Evolutionary conservation across 2,329 filamentous ascomycete species (phyloP).

Genomic region (Colletotrichum sp.): DNA sequence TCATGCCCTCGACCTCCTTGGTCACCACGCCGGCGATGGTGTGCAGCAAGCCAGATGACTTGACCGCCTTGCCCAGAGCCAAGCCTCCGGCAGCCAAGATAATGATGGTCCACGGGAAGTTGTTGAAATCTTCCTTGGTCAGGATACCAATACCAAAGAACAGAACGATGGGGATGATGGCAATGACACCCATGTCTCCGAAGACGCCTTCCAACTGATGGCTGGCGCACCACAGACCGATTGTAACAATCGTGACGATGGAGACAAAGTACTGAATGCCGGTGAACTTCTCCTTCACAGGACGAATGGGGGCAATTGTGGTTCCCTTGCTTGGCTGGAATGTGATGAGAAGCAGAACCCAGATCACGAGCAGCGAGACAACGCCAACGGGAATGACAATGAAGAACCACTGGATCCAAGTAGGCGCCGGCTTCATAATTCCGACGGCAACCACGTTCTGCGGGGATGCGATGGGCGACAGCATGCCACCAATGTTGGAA

Average conservation of each 20-base stretch:
- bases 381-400: slow-evolving; percentile 91
- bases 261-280: slow-evolving; percentile 94
- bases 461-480: slow-evolving; percentile 94
- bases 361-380: slow-evolving; percentile 86
- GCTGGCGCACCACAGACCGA: slow-evolving; percentile 88
- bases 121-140: slow-evolving; percentile 99
- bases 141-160: slow-evolving; percentile 97
- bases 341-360: slow-evolving; percentile 81
- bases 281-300: slow-evolving; percentile 86
- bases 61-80: slow-evolving; percentile 91
- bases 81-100: slow-evolving; percentile 94
- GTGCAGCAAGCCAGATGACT: slow-evolving; percentile 88
- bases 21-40: slow-evolving; percentile 85
- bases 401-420: slow-evolving; percentile 98
- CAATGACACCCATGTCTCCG: slow-evolving; percentile 98
- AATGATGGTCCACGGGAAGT: slow-evolving; percentile 99
- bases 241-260: slow-evolving; percentile 81
- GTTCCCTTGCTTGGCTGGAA: slow-evolving; percentile 88
- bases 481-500: slow-evolving; percentile 94
- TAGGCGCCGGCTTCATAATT: slow-evolving; percentile 91
- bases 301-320: slow-evolving; percentile 88
- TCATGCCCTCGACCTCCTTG: slow-evolving; percentile 73
- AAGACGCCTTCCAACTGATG: slow-evolving; percentile 88
- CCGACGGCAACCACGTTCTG: slow-evolving; percentile 97
- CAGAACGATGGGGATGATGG: slow-evolving; percentile 91